Percentiles rank a stretch among this genome's conserved stretches.
phyloP scores from a whole-genome alignment of 148 eudicot species.

The Vaccinium darrowii region DNA sequence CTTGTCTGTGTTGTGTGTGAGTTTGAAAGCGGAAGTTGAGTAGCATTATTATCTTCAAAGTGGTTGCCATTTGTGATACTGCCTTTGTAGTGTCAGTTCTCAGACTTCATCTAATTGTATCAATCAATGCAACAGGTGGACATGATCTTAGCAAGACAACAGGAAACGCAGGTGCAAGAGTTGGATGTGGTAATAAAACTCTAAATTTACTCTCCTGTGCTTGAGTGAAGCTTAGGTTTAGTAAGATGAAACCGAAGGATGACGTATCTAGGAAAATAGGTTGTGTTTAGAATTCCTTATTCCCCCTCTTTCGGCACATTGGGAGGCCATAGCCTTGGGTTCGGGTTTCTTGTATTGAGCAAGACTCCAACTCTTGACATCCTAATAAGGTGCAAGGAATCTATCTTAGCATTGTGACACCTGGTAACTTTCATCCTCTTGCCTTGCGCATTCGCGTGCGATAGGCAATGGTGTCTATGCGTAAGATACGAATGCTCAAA shows the following conservation, averaged over 20 bases:
- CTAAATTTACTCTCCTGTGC: background rate
- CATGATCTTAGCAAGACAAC: constrained; percentile 96
- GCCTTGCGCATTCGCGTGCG: background rate
- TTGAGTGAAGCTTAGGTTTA: background rate
- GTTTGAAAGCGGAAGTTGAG: constrained; percentile 1
- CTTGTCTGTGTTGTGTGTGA: background rate
- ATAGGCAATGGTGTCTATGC: background rate
- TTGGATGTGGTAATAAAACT: constrained; percentile 69
- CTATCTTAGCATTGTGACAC: background rate
- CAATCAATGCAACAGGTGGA: constrained; percentile 53
- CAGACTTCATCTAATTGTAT: constrained; percentile 17
- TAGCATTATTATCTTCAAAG: background rate
- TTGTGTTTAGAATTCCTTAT: background rate
- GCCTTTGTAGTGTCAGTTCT: background rate
- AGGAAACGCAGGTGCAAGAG: constrained; percentile 90
- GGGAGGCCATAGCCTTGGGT: background rate
- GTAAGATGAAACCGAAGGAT: background rate
- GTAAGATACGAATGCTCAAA: background rate
- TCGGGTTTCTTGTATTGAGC: background rate
- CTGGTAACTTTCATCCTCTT: background rate
- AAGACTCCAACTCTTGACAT: background rate
- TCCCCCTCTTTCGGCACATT: background rate
- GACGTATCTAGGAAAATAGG: background rate
- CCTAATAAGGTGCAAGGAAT: background rate
- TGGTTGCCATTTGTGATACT: background rate